Evolutionary conservation across 805 yeast species (phyloP), one percentile per base, ranked within the genome.

Genomic region (Metschnikowia aberdeeniae): DNA sequence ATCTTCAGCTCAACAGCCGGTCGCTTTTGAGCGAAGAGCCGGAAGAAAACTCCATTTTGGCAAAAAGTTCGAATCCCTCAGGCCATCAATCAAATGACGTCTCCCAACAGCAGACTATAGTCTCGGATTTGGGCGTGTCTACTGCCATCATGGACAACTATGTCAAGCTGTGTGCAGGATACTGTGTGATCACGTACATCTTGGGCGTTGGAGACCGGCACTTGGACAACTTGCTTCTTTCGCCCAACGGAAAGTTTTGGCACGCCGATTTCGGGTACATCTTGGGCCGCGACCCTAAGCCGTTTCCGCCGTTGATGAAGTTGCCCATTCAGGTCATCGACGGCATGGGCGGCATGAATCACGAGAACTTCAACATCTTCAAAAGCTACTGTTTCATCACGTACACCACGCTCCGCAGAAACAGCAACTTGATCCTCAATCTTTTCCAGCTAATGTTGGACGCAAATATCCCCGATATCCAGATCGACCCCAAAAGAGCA

Each of bases 201-300:
- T 67, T 93, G 11, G 99, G 99, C 5, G 97, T 93, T 7, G 99
- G 99, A 12, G 99, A 93, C 66, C 77, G 99, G 46, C 99, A 93
- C 69, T 71, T 93, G 51, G 99, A 93, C 59, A 93, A 93, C 58
- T 67, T 93, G 51, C 72, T 93, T 36, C 75, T 88, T 32, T 86
- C 82, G 42, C 89, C 82, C 51, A 69, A 51, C 85, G 92, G 76
- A 84, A 87, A 82, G 55, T 93, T 93, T 61, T 92, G 95, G 79
- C 99, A 93, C 66, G 97, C 96, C 1, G 99, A 93, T 66, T 93
- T 88, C 64, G 99, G 99, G 1, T 93, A 93, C 59, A 92, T 93
- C 40, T 69, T 93, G 44, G 99, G 99, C 0, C 83, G 90, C 43
- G 99, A 93, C 63, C 99, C 99, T 2, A 93, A 93, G 62, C 98